Base-by-base conservation (phyloP, 352 stramenopile genomes). In the Phytophthora parvispora region DNA sequence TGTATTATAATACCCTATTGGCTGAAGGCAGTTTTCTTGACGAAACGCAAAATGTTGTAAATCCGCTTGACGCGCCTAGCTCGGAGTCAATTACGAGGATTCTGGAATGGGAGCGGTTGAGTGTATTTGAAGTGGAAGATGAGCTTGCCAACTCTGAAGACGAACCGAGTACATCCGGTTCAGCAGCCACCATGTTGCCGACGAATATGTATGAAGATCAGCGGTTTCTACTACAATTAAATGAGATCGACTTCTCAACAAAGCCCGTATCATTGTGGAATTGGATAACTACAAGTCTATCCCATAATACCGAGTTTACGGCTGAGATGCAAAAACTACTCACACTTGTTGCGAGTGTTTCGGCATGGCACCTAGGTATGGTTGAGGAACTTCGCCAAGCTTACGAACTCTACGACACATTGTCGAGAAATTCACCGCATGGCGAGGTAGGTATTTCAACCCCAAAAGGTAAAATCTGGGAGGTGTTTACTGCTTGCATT, bases 81-180 rank as follows among this genome's bases (percentile, higher is more conserved):
- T 64, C 69, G 34, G 66, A 28, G 6, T 45, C 57, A 22, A 67
- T 69, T n/a, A 8, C 7, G 16, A 75, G 31, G 16, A 85, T 90
- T 20, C 45, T 81, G 6, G 60, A 75, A 49, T 86, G 82, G 82
- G 82, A 90, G 48, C 25, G 27, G 15, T 62, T 66, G 24, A 69
- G 81, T 28, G 78, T 89, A 22, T 90, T 84, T 62, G 82, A 90
- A 67, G 66, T 84, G 5, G 80, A 88, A 60, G 66, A 90, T 18
- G 82, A 90, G 48, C 54, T 86, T 18, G 58, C 65, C 29, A 60
- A 43, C 18, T 56, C 34, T 13, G 47, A 74, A n/a, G 47, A 56
- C 20, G 54, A 61, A 0, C 18, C 13, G 1, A 48, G 4, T 49
- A 13, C 20, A 6, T 54, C 24, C 28, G 27, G 18, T 0, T 53